These are phyloP conservation scores for Fusarium fujikuroi DNA, from an alignment of 2,329 filamentous ascomycete genomes.

Conservation along the genomic window DNA sequence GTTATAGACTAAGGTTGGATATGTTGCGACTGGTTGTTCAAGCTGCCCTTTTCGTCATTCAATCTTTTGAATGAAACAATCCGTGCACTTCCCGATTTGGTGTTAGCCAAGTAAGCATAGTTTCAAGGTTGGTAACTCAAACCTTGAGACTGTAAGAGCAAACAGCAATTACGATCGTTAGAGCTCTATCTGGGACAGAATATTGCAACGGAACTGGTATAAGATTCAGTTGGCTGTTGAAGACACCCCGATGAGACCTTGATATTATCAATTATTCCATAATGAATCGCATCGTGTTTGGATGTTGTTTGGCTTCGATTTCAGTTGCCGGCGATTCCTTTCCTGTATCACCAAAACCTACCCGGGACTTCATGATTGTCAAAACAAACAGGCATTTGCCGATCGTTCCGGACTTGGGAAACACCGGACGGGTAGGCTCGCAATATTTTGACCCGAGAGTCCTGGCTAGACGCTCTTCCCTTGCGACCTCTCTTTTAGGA, in stretches of 20 bases:
- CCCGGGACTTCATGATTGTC: slow-evolving; percentile 22
- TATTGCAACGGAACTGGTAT: not conserved
- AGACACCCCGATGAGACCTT: not conserved
- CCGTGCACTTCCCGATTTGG: not conserved
- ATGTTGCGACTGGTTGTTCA: slow-evolving; percentile 8
- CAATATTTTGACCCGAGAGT: not conserved
- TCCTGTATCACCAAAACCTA: not conserved
- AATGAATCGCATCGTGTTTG: not conserved
- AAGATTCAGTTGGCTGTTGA: not conserved
- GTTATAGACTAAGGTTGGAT: not conserved
- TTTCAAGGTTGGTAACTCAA: slow-evolving; percentile 23
- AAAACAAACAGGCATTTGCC: not conserved
- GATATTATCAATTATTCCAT: too few species aligned
- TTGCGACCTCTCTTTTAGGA: slow-evolving; percentile 2
- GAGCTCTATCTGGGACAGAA: not conserved
- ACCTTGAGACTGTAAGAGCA: not conserved
- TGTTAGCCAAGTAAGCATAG: slow-evolving; percentile 20
- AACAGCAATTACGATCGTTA: not conserved
- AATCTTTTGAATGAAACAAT: not conserved
- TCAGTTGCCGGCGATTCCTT: not conserved
- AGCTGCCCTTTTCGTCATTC: not conserved
- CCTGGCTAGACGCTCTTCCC: not conserved
- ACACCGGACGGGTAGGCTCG: not conserved
- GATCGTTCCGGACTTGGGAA: not conserved
- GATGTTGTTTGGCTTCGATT: not conserved